Conservation (phyloP, 495 filamentous ascomycete species). For the Penicillium riverlandense region DNA sequence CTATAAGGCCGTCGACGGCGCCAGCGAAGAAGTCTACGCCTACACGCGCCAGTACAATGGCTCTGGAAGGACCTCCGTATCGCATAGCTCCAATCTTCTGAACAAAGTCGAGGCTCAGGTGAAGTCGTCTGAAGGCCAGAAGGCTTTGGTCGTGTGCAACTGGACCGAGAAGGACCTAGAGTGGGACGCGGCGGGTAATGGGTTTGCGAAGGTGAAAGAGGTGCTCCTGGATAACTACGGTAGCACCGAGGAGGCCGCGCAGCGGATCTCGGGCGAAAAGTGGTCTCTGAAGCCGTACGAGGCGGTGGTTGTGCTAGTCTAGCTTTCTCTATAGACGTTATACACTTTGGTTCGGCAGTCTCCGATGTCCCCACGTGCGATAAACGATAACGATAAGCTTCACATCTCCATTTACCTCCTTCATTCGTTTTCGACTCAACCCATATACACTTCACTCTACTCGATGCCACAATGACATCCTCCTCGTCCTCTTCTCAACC, state of each 20-base stretch:
- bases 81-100: constrained; percentile 26
- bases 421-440: not conserved
- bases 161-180: constrained; percentile 34
- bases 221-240: constrained; percentile 40
- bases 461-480: constrained; percentile 10
- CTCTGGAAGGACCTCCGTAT: too few species aligned
- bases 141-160: constrained; percentile 44
- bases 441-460: not conserved
- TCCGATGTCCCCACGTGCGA: constrained; percentile 12
- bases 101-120: constrained; percentile 43
- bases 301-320: constrained; percentile 25
- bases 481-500: constrained; percentile 12
- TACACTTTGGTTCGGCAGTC: too few species aligned
- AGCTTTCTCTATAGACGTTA: not conserved
- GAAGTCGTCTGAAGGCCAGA: constrained; percentile 19
- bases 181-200: constrained; percentile 35
- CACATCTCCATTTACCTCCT: not conserved
- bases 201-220: constrained; percentile 20
- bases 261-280: constrained; percentile 19
- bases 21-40: constrained; percentile 40
- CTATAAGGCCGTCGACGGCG: constrained; percentile 43
- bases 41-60: constrained; percentile 30
- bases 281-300: constrained; percentile 36
- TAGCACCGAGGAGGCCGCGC: constrained; percentile 8
- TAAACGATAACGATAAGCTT: constrained; percentile 8